phyloP scores from a whole-genome alignment of 2,329 filamentous ascomycete species.

The Ophiocordyceps robertsii region DNA sequence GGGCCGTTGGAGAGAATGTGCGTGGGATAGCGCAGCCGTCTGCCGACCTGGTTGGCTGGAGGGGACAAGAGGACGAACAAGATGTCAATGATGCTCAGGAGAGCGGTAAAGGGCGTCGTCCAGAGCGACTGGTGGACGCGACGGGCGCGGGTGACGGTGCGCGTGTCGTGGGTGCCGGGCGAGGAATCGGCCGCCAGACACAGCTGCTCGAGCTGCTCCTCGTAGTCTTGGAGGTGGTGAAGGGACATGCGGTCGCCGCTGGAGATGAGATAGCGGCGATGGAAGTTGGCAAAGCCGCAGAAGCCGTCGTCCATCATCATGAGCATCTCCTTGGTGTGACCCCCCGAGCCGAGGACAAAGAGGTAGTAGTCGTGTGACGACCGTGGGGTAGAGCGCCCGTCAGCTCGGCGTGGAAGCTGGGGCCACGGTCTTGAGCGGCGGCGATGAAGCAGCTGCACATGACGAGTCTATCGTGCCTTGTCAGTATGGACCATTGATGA shows the following conservation, averaged over 20 bases:
- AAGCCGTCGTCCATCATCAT: conserved; percentile 58
- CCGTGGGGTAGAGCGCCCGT: neutral
- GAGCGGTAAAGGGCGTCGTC: conserved; percentile 56
- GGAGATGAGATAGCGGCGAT: conserved; percentile 72
- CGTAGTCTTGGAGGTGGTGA: conserved; percentile 48
- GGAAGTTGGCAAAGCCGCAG: conserved; percentile 35
- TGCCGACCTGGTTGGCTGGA: conserved; percentile 9
- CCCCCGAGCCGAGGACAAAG: conserved; percentile 80
- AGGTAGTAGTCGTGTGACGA: conserved; percentile 42
- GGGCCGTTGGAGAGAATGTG: conserved; percentile 80
- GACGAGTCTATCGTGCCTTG: conserved; percentile 11
- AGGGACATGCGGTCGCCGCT: conserved; percentile 59
- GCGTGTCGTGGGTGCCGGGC: conserved; percentile 45
- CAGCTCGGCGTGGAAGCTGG: neutral
- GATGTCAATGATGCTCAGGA: conserved; percentile 52
- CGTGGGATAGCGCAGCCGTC: conserved; percentile 42
- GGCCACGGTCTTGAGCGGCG: conserved; percentile 9
- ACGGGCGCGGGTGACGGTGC: conserved; percentile 61
- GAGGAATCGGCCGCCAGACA: conserved; percentile 7
- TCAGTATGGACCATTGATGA: neutral
- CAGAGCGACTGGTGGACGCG: conserved; percentile 68
- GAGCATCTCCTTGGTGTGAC: conserved; percentile 91
- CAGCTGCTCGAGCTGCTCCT: conserved; percentile 16
- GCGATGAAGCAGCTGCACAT: conserved; percentile 12
- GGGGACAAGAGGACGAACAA: conserved; percentile 37